These are phyloP conservation scores for Wickerhamomyces pijperi DNA, from an alignment of 805 yeast species.

Conservation along the genomic window DNA sequence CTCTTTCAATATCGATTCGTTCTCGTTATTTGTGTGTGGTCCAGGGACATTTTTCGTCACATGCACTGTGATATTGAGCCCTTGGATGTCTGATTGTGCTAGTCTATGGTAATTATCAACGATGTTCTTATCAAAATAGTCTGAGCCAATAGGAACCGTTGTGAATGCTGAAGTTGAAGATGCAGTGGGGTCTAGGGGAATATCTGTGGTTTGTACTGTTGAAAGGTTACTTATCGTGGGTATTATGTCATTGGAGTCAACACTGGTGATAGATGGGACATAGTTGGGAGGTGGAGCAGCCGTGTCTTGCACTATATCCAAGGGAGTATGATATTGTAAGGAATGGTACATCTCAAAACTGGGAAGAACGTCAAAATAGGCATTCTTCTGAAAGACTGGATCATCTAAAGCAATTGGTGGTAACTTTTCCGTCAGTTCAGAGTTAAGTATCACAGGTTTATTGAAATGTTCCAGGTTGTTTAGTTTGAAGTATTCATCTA, in stretches of 20 bases:
- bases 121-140: conserved; percentile 24
- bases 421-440: not conserved
- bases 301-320: conserved; percentile 21
- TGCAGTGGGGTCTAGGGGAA: not conserved
- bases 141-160: not conserved
- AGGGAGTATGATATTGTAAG: conserved; percentile 28
- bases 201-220: no score
- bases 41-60: conserved; percentile 41
- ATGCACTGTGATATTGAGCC: conserved; percentile 35
- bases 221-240: no score
- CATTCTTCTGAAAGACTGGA: conserved; percentile 4
- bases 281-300: conserved; percentile 26
- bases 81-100: conserved; percentile 22
- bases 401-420: not conserved
- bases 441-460: not conserved
- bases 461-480: not conserved
- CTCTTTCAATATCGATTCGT: conserved; percentile 33
- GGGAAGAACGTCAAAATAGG: conserved; percentile 45
- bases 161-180: no score
- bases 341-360: conserved; percentile 60
- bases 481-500: conserved; percentile 4
- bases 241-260: not conserved
- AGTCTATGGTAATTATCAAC: conserved; percentile 41
- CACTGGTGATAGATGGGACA: conserved; percentile 1
- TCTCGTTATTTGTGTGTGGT: conserved; percentile 22